phyloP scores from a whole-genome alignment of 1,139 yeast species.

The Protomyces inouyei region DNA sequence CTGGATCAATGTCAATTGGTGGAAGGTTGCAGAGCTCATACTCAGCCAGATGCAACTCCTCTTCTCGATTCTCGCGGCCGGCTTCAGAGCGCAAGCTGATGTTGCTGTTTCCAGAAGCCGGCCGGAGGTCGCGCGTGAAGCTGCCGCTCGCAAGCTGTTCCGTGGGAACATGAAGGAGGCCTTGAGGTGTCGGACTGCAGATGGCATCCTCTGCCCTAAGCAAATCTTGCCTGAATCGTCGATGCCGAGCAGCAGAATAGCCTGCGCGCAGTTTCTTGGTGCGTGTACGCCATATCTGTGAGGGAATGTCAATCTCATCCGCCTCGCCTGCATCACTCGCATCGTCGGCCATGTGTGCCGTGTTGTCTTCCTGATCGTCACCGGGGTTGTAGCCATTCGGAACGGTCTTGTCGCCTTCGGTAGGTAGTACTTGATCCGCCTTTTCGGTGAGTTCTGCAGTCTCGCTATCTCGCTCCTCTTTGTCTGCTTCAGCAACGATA shows the following conservation, averaged over 20 bases:
- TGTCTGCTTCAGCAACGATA: not conserved
- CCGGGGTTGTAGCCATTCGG: not conserved
- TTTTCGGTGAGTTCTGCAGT: conserved; percentile 6
- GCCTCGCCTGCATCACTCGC: conserved; percentile 12
- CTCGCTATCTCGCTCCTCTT: not conserved
- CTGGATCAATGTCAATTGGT: not conserved
- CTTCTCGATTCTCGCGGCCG: conserved; percentile 1
- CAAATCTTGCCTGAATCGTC: conserved; percentile 5
- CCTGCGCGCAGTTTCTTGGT: conserved; percentile 17
- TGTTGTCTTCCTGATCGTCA: conserved; percentile 1
- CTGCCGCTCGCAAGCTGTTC: not conserved
- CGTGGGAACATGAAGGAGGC: not conserved
- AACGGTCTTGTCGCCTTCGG: conserved; percentile 11
- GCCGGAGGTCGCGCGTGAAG: conserved; percentile 1
- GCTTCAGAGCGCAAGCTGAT: not conserved
- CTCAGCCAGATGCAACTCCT: conserved; percentile 11
- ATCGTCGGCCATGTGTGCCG: not conserved
- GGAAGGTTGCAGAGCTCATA: conserved; percentile 5
- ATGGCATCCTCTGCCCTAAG: conserved; percentile 13
- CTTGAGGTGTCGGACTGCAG: not conserved
- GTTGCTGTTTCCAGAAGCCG: not conserved
- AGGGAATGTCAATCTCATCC: conserved; percentile 8
- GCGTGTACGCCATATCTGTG: conserved; percentile 22
- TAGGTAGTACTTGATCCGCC: not conserved
- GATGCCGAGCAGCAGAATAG: conserved; percentile 17